phyloP scores from a whole-genome alignment of 1,139 yeast species.

The Debaryomycetaceae sp. region DNA sequence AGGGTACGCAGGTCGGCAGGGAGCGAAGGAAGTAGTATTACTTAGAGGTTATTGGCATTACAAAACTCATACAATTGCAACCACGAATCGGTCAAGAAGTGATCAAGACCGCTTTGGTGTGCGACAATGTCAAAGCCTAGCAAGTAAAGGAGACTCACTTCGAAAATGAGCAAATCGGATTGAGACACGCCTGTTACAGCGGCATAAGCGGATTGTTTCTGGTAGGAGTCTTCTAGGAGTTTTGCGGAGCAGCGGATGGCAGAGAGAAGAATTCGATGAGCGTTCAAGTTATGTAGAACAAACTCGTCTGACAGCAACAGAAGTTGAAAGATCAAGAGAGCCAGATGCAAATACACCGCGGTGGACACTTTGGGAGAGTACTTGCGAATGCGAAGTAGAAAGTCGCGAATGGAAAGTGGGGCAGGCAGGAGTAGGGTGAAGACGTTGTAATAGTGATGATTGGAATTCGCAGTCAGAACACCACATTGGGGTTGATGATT shows the following conservation, averaged over 20 bases:
- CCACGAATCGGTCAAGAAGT: conserved; percentile 20
- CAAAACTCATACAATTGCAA: conserved; percentile 16
- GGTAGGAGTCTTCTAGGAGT: conserved; percentile 32
- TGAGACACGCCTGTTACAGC: conserved; percentile 35
- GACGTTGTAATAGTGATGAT: conserved; percentile 17
- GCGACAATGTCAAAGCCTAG: conserved; percentile 30
- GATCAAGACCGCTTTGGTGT: conserved; percentile 23
- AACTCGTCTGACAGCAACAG: conserved; percentile 23
- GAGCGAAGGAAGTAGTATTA: no score
- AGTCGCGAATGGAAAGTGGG: conserved; percentile 23
- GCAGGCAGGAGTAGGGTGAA: conserved; percentile 30
- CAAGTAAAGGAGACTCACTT: conserved; percentile 31
- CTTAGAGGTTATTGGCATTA: no score
- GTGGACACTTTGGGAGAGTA: conserved; percentile 33
- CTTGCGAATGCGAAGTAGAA: conserved; percentile 27
- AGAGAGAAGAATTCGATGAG: conserved; percentile 29
- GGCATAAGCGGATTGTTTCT: conserved; percentile 32
- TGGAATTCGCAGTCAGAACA: not conserved
- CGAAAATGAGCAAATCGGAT: conserved; percentile 28
- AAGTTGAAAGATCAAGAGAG: conserved; percentile 27
- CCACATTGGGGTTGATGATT: conserved; percentile 10
- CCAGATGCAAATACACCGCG: conserved; percentile 30
- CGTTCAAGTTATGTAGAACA: conserved; percentile 23
- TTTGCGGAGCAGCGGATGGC: conserved; percentile 36
- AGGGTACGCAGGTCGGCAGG: conserved; percentile 2